These are phyloP conservation scores for Tuber brumale DNA, from an alignment of 495 filamentous ascomycete genomes.

Conservation along the genomic window DNA sequence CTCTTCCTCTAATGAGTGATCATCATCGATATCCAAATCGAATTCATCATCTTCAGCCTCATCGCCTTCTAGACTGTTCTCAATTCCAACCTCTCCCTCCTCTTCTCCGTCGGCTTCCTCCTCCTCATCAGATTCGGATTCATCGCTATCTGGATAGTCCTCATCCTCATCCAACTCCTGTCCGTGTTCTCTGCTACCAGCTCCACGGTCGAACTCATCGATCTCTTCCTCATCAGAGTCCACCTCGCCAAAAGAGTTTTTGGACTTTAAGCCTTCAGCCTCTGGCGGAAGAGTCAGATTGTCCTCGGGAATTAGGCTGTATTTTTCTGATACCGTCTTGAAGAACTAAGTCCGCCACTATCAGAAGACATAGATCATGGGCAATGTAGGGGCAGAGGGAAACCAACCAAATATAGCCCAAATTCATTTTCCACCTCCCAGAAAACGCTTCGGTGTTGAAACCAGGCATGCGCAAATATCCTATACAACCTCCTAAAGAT, in stretches of 20 bases:
- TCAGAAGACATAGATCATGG: not conserved
- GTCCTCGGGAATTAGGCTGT: conserved; percentile 79
- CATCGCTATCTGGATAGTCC: conserved; percentile 36
- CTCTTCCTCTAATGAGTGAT: conserved; percentile 34
- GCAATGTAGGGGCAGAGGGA: not conserved
- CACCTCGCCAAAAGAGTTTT: conserved; percentile 30
- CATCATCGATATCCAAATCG: conserved; percentile 35
- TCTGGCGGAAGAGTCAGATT: conserved; percentile 92
- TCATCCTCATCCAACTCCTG: conserved; percentile 36
- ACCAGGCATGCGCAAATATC: conserved; percentile 98
- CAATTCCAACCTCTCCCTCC: conserved; percentile 27
- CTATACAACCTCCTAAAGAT: conserved; percentile 90
- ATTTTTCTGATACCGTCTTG: conserved; percentile 91
- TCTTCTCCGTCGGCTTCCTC: conserved; percentile 38
- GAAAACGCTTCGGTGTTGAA: conserved; percentile 90
- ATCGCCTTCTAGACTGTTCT: conserved; percentile 19
- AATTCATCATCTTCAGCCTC: conserved; percentile 37
- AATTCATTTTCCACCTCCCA: conserved; percentile 86
- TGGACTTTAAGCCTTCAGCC: conserved; percentile 66
- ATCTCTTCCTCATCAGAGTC: conserved; percentile 33
- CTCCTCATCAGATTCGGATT: conserved; percentile 39
- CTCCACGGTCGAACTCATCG: conserved; percentile 38
- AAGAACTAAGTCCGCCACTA: conserved; percentile 55
- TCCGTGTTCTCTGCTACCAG: conserved; percentile 18
- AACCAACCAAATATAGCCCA: conserved; percentile 64